Percentiles rank a stretch among this genome's conserved stretches.
Conservation (phyloP, 140 eudicot species). For the Anethum foeniculum region DNA sequence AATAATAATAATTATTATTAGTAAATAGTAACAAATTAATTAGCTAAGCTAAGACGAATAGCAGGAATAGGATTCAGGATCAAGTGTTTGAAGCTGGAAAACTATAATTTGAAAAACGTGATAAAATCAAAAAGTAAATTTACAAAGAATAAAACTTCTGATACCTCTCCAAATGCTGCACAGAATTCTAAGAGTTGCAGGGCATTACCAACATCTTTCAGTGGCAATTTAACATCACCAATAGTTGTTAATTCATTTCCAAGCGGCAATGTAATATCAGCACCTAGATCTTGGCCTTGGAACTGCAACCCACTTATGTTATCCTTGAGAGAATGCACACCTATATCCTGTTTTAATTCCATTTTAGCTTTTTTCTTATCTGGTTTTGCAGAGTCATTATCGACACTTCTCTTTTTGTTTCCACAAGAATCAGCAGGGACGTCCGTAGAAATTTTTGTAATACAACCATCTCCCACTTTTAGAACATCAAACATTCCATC, state of each 20-base stretch:
- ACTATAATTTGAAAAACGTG: not conserved
- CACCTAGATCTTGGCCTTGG: constrained; percentile 2
- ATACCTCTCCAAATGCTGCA: constrained; percentile 77
- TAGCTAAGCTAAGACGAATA: not conserved
- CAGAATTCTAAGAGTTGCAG: constrained; percentile 82
- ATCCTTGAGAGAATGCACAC: constrained; percentile 9
- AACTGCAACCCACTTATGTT: constrained; percentile 10
- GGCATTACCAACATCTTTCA: constrained; percentile 77
- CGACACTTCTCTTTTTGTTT: not conserved
- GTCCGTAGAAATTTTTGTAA: not conserved
- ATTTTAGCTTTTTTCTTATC: constrained; percentile 1
- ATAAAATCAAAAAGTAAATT: not conserved
- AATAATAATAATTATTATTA: not conserved
- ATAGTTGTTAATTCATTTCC: constrained; percentile 52
- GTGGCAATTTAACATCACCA: constrained; percentile 52
- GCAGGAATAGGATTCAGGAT: not conserved
- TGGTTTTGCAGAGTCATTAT: constrained; percentile 11
- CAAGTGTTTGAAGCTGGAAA: not conserved
- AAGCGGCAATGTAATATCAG: constrained; percentile 40
- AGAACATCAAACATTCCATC: constrained; percentile 11
- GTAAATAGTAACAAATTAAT: not conserved
- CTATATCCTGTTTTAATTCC: constrained; percentile 1
- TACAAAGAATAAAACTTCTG: not conserved
- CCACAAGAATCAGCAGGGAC: not conserved
- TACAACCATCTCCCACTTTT: constrained; percentile 12